These are phyloP conservation scores for Rhinocladiella mackenziei DNA, from an alignment of 2,329 filamentous ascomycete genomes.

Conservation along the genomic window DNA sequence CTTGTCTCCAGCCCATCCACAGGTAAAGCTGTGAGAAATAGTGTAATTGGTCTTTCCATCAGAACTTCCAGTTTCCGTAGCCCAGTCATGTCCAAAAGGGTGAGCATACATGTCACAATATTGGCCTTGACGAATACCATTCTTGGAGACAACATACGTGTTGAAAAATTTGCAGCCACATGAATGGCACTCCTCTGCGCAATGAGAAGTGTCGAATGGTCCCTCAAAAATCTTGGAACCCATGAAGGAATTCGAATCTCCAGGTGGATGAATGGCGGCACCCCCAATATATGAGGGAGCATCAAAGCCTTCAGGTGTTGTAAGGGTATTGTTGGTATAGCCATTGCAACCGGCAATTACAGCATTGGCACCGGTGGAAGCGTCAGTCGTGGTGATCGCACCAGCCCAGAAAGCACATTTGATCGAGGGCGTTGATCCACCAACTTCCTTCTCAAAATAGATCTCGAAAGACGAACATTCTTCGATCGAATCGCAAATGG, in stretches of 20 bases:
- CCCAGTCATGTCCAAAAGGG: constrained; percentile 7
- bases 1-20: constrained; percentile 10
- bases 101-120: constrained; percentile 23
- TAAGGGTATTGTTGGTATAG: constrained; percentile 19
- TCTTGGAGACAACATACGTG: constrained; percentile 20
- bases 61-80: constrained; percentile 15
- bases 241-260: constrained; percentile 14
- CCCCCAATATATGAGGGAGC: constrained; percentile 15
- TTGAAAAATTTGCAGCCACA: constrained; percentile 23
- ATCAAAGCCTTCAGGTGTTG: constrained; percentile 17
- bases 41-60: constrained; percentile 12
- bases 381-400: constrained; percentile 2
- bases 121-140: constrained; percentile 18
- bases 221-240: constrained; percentile 20
- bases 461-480: constrained; percentile 25
- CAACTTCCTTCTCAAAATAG: constrained; percentile 23
- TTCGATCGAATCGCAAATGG: constrained; percentile 18
- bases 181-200: constrained; percentile 12
- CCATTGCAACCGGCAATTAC: constrained; percentile 22
- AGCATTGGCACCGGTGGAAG: constrained; percentile 12
- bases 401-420: constrained; percentile 26
- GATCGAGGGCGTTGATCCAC: constrained; percentile 2
- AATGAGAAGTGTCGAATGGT: constrained; percentile 18
- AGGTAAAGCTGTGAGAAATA: constrained; percentile 17
- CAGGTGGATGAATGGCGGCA: constrained; percentile 15